Base-by-base conservation (phyloP, 148 eudicot species). In the Suaeda aralocaspica region DNA sequence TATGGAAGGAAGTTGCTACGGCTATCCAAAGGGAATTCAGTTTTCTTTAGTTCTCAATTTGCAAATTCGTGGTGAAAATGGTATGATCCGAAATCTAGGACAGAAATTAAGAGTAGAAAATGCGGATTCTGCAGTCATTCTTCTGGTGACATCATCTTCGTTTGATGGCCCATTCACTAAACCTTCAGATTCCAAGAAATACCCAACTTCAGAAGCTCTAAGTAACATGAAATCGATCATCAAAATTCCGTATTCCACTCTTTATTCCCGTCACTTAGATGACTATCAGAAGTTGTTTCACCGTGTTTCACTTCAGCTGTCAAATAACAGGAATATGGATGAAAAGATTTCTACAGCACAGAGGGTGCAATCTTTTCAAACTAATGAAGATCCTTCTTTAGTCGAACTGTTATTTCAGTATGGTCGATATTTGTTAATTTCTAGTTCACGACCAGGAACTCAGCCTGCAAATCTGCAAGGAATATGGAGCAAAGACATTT, bases 401-500 rank as follows among this genome's bases (percentile, higher is more conserved):
- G 86, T 92, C 24, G 96, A 88, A 78, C 86, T 92, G 33, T 74
- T 92, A 48, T 92, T 89, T 68, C 98, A 92, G 58, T 92, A 86
- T 66, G 98, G 98, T 33, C 85, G 98, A 22, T 92, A 89, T 82
- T 70, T 92, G 63, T 80, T 92, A 50, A 92, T 92, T 74, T 84
- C 97, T 10, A 77, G 90, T 69, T 89, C 96, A 4, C 80, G 96
- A 57, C 93, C 91, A 26, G 96, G 96, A 64, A 84, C 89, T 53
- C 96, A 92, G 66, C 85, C 82, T 2, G 80, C 98, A 62, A 92
- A 92, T 69, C 74, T 92, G 74, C 98, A 92, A 77, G 96, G 96
- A 34, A 88, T 89, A 67, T 92, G 98, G 98, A 88, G 80, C 64
- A 80, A 89, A 33, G 83, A 88, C 45, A 55, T 85, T 5, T 73